Evolutionary conservation across 2,329 filamentous ascomycete genomes (phyloP), one percentile per base, ranked within the genome.

Genomic region (Ophiosphaerella narmari): DNA sequence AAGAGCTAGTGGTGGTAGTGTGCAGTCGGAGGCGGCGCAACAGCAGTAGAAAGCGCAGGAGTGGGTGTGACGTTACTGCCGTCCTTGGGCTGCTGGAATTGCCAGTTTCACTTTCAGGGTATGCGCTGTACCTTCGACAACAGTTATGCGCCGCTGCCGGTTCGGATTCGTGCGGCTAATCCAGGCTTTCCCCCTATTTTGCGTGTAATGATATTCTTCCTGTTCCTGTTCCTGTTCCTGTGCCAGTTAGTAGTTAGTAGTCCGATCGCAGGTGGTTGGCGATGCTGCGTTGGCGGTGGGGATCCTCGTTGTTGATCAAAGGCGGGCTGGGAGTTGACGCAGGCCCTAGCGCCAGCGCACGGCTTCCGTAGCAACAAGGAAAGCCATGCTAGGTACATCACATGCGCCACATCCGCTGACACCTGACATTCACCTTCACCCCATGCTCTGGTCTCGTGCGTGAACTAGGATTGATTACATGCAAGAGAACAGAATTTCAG

Each of bases 211-310:
- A 21, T 21, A 21, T 5, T 21, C 4, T 4, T 21, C 18, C 18
- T 21, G 18, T 21, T 5, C 18, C 5, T 46, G 36, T 36, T 34
- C 57, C 61, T 67, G 66, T 67, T 46, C 59, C 68, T 72, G 64
- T 61, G 54, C 37, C 23, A 48, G 60, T 71, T 70, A 70, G 68
- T 70, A 52, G 64, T 70, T 60, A 65, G 60, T 65, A 60, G 38
- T 42, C 58, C 58, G 54, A 54, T 52, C 41, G 46, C 50, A 48
- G 50, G 57, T 52, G 55, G 61, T 60, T 46, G 59, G 57, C 47
- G 57, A 57, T 57, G 61, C 57, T 48, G 51, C 57, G 65, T 55
- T 58, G 61, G 61, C 54, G 55, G 44, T 46, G 47, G 60, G 39
- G 39, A 42, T 53, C 26, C 26, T 29, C 26, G 55, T 66, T 63